Evolutionary conservation across 352 stramenopile species (phyloP), one percentile per base, ranked within the genome.

Genomic region (Globisporangium canariense): DNA sequence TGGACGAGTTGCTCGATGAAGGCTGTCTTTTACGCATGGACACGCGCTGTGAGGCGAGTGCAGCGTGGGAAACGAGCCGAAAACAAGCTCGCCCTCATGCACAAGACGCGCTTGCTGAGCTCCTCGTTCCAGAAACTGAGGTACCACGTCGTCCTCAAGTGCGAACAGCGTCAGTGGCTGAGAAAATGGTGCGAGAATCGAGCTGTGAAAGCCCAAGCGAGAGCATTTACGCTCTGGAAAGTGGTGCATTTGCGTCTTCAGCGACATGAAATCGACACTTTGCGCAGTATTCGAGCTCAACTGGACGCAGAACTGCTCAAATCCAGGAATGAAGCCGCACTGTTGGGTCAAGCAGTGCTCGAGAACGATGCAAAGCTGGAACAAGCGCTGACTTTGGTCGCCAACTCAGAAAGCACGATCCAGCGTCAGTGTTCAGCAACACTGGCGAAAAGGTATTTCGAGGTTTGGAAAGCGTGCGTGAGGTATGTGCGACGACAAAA

Each of bases 1-100:
- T 71, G 67, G 60, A 76, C 73, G 2, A 40, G 73, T 1, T 79
- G 65, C 14, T 69, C 47, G 0, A 60, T 64, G 36, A 68, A 64
- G 3, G 67, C 64, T 11, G 67, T 67, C 22, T 74, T 85, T 55
- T 36, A 28, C 4, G 54, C 70, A 3, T 85, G 77, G 77, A 75
- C 66, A 40, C 3, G 28, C 1, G 36, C 36, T 53, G 62, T 75
- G 5, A 20, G 43, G 1, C n/a, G 4, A 0, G 66, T 10, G 28
- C 66, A 60, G 49, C 60, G 65, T 2, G 53, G 36, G 2, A 60
- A 49, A 18, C 60, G 40, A 43, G 71, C 50, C 6, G 64, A 70
- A 25, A 34, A 46, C 4, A 76, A 69, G 30, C 58, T 83, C 1
- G 5, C 50, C 3, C 2, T 60, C 5, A 60, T 68, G 32, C 58